Base-by-base conservation (phyloP, 192 early-diverging fungal species). In the Rhizophlyctis rosea region DNA sequence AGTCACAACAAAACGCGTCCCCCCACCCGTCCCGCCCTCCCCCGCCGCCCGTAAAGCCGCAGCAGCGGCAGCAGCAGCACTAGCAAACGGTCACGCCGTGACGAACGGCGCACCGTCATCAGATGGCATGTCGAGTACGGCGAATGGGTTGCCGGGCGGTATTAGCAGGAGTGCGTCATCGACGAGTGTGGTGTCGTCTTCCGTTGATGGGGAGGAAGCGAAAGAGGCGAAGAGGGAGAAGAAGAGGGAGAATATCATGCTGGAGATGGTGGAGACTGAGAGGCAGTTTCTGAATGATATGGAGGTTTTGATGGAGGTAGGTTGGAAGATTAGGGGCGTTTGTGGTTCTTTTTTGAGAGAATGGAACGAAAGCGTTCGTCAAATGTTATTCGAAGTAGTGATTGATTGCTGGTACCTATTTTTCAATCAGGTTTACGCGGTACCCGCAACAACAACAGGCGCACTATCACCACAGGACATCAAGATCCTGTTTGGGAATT, bases 261-360 rank as follows among this genome's bases (percentile, higher is more conserved):
- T 81, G 44, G 93, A 95, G 57, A 69, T 95, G 36, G 69, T 91
- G 0, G 79, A 85, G 32, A 93, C 93, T 0, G 93, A 95, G 64
- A 72, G 77, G 23, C 75, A 71, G 9, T 95, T 83, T 50, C 74
- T 87, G 32, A 78, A 80, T 21, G 93, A 95, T 62, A 84, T 95
- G 83, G 61, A 81, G 13, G 70, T 91, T 11, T 61, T 95, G 29
- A 77, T 85, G 30, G 83, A 89, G 32, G 78, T 87, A 28, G 85
- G 54, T 54, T 47, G 16, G 56, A 25, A 64, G 63, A 3, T 66
- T 67, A 39, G 18, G 49, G 34, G 21, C n/a, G n/a, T n/a, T n/a
- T n/a, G n/a, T n/a, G n/a, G n/a, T n/a, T n/a, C n/a, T n/a, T n/a
- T n/a, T n/a, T 11, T 53, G 51, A n/a, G 13, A 9, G 18, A 9